A percentile compares a stretch with the other conserved stretches of the same genome.
Evolutionary conservation across 1,284 basidiomycete species (phyloP).

Genomic region (Ceratobasidium sp.): DNA sequence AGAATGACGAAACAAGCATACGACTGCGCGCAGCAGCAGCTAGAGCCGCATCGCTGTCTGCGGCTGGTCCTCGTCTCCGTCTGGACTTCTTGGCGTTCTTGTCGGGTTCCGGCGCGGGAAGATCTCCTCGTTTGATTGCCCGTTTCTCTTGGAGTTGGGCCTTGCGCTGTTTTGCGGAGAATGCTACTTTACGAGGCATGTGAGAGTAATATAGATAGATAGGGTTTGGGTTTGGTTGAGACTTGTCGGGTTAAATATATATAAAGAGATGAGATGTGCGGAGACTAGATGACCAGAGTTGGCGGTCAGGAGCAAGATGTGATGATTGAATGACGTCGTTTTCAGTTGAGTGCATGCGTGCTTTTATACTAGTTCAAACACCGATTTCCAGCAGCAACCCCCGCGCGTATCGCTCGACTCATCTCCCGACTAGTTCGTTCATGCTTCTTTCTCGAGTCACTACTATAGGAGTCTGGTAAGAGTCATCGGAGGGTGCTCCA

Average conservation of each 20-base stretch:
- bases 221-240: no score
- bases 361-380: no score
- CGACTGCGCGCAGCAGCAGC: conserved; percentile 25
- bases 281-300: neutral
- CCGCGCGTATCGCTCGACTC: no score
- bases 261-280: neutral
- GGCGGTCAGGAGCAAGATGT: neutral
- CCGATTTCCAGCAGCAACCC: no score
- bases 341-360: no score
- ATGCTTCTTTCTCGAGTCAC: no score
- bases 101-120: conserved; percentile 57
- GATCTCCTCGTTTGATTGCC: conserved; percentile 83
- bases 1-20: conserved; percentile 74
- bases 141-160: conserved; percentile 76
- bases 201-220: neutral
- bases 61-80: conserved; percentile 28
- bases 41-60: conserved; percentile 17
- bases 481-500: no score
- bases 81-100: conserved; percentile 35
- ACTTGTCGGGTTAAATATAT: no score
- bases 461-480: no score
- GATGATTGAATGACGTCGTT: no score
- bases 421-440: no score
- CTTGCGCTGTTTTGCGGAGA: conserved; percentile 76
- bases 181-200: conserved; percentile 67